Evolutionary conservation across 2,329 filamentous ascomycete genomes (phyloP).

Genomic region (Teratosphaeriaceae sp.): DNA sequence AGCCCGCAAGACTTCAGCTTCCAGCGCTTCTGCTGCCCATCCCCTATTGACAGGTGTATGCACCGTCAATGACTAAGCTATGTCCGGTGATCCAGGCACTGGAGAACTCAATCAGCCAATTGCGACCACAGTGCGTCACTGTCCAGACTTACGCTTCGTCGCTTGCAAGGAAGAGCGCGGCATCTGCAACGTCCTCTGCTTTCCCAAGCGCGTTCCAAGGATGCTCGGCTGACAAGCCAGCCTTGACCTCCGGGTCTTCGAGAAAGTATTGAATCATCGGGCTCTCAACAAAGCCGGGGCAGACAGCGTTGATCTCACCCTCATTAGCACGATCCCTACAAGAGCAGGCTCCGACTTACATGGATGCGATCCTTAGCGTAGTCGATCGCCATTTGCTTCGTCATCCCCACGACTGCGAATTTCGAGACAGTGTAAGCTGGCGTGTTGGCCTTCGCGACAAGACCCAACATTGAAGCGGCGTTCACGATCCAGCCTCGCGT

Average conservation of each 20-base stretch:
- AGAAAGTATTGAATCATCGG: conserved; percentile 12
- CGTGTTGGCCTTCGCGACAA: conserved; percentile 14
- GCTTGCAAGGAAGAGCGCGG: conserved; percentile 20
- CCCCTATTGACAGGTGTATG: conserved; percentile 8
- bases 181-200: conserved; percentile 20
- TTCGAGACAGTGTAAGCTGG: conserved; percentile 14
- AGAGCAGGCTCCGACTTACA: conserved; percentile 7
- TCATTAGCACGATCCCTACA: background rate
- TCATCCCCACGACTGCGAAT: conserved; percentile 23
- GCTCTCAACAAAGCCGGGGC: conserved; percentile 15
- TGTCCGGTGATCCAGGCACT: conserved; percentile 17
- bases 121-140: background rate
- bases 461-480: conserved; percentile 38
- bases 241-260: conserved; percentile 1
- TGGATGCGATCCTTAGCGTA: conserved; percentile 22
- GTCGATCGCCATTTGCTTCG: conserved; percentile 21
- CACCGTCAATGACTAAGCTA: conserved; percentile 9
- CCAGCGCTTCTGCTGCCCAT: too few species aligned
- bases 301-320: conserved; percentile 9
- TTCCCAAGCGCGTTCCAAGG: conserved; percentile 20
- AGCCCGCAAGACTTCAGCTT: too few species aligned
- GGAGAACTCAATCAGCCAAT: background rate
- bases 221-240: conserved; percentile 9
- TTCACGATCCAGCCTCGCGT: conserved; percentile 46
- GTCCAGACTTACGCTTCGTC: conserved; percentile 20